A percentile compares a stretch with the other conserved stretches of the same genome.
Conservation (phyloP, 2,329 filamentous ascomycete genomes). For the Calonectria pauciramosa region DNA sequence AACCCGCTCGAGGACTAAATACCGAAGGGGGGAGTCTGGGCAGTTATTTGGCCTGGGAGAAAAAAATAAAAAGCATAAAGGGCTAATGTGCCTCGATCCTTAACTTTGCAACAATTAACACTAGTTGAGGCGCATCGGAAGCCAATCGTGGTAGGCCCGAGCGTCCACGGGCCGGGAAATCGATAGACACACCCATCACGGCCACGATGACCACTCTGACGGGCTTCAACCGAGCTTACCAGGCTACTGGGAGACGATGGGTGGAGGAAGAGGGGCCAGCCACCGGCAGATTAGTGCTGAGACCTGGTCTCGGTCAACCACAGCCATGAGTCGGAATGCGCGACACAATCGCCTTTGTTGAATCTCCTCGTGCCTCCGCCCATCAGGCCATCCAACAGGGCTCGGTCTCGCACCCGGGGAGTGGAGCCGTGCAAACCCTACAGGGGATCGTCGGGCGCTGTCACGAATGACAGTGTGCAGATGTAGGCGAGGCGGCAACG, state of each 20-base stretch:
- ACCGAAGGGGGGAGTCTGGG: neutral
- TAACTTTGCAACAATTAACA: neutral
- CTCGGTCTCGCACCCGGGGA: neutral
- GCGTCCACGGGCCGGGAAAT: neutral
- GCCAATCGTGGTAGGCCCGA: slow-evolving; percentile 7
- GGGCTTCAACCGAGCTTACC: neutral
- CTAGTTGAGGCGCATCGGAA: slow-evolving; percentile 4
- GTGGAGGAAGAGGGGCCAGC: neutral
- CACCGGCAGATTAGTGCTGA: neutral
- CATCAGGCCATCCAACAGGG: neutral
- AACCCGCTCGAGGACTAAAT: neutral
- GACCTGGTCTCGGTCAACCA: neutral
- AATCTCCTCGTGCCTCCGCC: too few species aligned
- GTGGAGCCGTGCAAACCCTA: neutral
- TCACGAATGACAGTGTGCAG: neutral
- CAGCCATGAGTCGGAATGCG: neutral
- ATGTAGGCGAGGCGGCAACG: neutral
- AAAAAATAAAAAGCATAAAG: slow-evolving; percentile 7
- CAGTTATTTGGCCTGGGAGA: neutral
- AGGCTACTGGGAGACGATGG: neutral
- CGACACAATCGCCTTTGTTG: neutral
- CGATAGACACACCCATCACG: neutral
- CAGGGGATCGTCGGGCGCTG: neutral
- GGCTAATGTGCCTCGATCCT: slow-evolving; percentile 6
- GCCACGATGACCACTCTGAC: neutral